Evolutionary conservation across 257 asterid species (phyloP).

Genomic region (Solanum ossicruentum): DNA sequence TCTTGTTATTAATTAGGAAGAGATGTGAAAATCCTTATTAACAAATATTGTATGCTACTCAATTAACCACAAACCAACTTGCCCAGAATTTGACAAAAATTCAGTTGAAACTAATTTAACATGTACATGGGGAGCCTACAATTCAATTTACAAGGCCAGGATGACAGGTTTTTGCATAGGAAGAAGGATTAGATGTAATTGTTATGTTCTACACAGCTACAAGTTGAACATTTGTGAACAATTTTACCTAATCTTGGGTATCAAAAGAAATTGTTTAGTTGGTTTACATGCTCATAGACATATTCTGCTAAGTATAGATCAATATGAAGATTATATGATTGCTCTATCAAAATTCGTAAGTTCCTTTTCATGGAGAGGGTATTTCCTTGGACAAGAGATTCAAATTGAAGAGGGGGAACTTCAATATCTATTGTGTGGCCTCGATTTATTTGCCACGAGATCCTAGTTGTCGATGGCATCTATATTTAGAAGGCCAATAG

Average conservation of each 20-base stretch:
- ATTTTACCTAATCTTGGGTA: not conserved
- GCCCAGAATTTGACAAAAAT: not conserved
- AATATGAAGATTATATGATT: not conserved
- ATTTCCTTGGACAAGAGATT: not conserved
- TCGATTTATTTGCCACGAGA: not conserved
- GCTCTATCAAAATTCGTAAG: not conserved
- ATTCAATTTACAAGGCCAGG: not conserved
- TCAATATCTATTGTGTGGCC: not conserved
- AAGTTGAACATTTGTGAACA: not conserved
- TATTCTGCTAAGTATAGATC: not conserved
- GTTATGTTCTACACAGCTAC: not conserved
- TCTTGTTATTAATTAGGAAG: too few relatives aligned
- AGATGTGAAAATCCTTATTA: not conserved
- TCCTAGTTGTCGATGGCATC: not conserved
- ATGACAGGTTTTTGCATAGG: not conserved
- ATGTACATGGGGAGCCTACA: not conserved
- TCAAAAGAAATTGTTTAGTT: not conserved
- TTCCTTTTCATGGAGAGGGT: not conserved
- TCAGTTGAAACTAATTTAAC: not conserved
- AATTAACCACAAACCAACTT: not conserved
- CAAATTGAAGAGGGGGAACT: not conserved
- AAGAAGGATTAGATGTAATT: not conserved
- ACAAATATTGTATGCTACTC: not conserved
- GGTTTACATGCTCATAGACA: not conserved
- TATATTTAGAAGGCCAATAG: not conserved